A percentile compares a stretch with the other conserved stretches of the same genome.
Conservation (phyloP, 306 rosid genomes). For the Geum urbanum region DNA sequence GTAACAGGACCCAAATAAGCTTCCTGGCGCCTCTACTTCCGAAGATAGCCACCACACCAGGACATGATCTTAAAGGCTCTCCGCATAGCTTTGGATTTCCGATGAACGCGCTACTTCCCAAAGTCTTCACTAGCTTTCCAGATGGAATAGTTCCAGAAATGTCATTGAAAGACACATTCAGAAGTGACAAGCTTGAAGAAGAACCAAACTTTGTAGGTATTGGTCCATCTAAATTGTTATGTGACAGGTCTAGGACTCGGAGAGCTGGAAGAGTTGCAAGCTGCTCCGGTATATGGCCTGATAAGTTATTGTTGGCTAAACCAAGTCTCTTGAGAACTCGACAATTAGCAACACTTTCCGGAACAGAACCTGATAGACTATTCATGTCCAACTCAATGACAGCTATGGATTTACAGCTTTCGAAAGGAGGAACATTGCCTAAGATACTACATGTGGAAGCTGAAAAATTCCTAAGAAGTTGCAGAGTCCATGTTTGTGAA, state of each 20-base stretch:
- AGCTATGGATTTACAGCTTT: conserved; percentile 51
- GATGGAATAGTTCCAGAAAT: conserved; percentile 84
- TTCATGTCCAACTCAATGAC: conserved; percentile 57
- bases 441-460: conserved; percentile 65
- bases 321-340: conserved; percentile 46
- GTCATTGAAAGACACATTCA: conserved; percentile 83
- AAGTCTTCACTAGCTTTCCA: conserved; percentile 37
- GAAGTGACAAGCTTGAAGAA: conserved; percentile 58
- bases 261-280: conserved; percentile 64
- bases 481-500: conserved; percentile 54
- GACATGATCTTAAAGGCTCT: conserved; percentile 62
- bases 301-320: conserved; percentile 55
- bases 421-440: conserved; percentile 60
- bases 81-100: conserved; percentile 92
- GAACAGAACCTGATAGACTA: conserved; percentile 53
- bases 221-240: conserved; percentile 55
- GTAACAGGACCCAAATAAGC: conserved; percentile 47
- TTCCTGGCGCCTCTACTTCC: conserved; percentile 51
- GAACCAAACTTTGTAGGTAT: conserved; percentile 65
- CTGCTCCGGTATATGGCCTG: conserved; percentile 73
- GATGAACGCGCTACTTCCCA: conserved; percentile 61
- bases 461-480: conserved; percentile 63
- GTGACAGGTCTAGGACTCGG: conserved; percentile 59
- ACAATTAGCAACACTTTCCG: conserved; percentile 57
- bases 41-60: conserved; percentile 48